Conservation (phyloP, 805 yeast genomes). For the Spathaspora arborariae region DNA sequence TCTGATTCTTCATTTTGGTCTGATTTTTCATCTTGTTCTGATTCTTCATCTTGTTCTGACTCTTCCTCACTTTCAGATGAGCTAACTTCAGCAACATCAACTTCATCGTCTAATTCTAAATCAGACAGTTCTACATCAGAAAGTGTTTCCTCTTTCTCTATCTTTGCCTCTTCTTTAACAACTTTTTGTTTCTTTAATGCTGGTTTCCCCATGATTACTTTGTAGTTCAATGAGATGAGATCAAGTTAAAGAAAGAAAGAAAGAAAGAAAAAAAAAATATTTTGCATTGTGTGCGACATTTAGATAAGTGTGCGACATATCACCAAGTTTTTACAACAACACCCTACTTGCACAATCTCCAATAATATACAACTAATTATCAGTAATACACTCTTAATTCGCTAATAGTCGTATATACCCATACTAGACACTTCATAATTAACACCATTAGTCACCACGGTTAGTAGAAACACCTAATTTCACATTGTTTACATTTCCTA, state of each 20-base stretch:
- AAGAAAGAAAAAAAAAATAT: background rate
- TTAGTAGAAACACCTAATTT: too few species aligned
- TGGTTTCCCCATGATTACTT: slow-evolving; percentile 4
- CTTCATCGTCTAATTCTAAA: slow-evolving; percentile 21
- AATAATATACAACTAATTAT: background rate
- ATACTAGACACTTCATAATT: too few species aligned
- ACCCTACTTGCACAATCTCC: background rate
- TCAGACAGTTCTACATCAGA: slow-evolving; percentile 12
- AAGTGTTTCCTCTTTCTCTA: slow-evolving; percentile 17
- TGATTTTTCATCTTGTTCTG: slow-evolving; percentile 7
- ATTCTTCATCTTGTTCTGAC: background rate
- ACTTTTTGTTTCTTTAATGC: slow-evolving; percentile 16
- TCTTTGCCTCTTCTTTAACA: slow-evolving; percentile 13
- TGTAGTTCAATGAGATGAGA: background rate
- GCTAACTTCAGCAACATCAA: slow-evolving; percentile 18
- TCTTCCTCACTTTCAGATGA: slow-evolving; percentile 6
- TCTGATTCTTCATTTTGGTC: slow-evolving; percentile 18
- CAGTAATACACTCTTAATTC: background rate
- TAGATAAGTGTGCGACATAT: background rate
- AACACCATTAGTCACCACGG: too few species aligned
- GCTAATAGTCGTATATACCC: background rate
- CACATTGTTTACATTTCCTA: slow-evolving; percentile 1
- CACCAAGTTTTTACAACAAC: background rate
- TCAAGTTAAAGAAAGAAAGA: background rate
- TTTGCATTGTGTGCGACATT: background rate